Evolutionary conservation across 2,329 filamentous ascomycete species (phyloP), one percentile per base, ranked within the genome.

Genomic region (Pseudocercospora macadamiae): DNA sequence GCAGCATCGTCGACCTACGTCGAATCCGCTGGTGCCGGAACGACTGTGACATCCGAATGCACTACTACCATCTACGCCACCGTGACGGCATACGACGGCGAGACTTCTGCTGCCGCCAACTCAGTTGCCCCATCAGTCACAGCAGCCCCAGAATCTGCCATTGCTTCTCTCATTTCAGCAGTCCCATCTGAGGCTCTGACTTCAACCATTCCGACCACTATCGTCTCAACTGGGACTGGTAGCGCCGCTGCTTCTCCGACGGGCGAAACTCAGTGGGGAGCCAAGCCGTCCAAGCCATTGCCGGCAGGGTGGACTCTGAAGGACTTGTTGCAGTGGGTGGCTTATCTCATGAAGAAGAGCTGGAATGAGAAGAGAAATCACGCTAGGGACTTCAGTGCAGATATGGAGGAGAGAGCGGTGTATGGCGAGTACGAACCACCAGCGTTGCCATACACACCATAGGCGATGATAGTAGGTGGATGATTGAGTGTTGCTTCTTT

Each of bases 301-400:
- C 68, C 69, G 8, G 63, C 60, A 21, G 68, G 67, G 51, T 68
- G 62, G 55, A 68, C 67, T 1, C 51, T 70, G 16, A 57, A 60
- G 26, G 68, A 70, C 44, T 55, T 71, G 55, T 59, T 68, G 37
- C 54, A 64, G 44, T 70, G 67, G 69, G 63, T 69, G 16, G 57
- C 64, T 32, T 69, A 68, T 61, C 51, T 70, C 26, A 51, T 69
- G 44, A 57, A 62, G 53, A 48, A 68, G 59, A 48, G 55, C 30
- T 64, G 57, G 59, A 54, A 52, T 28, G 54, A 30, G 16, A 59
- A 64, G 49, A 47, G 59, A n/a, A 51, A 52, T n/a, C 65, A 67
- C 51, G 62, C 62, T 16, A 59, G 64, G 21, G 62, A 67, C 37
- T 62, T 67, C 48, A 16, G 32, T 36, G 59, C 21, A 23, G 42